Evolutionary conservation across 2,329 filamentous ascomycete species (phyloP).

Genomic region (Aspergillus fructus): DNA sequence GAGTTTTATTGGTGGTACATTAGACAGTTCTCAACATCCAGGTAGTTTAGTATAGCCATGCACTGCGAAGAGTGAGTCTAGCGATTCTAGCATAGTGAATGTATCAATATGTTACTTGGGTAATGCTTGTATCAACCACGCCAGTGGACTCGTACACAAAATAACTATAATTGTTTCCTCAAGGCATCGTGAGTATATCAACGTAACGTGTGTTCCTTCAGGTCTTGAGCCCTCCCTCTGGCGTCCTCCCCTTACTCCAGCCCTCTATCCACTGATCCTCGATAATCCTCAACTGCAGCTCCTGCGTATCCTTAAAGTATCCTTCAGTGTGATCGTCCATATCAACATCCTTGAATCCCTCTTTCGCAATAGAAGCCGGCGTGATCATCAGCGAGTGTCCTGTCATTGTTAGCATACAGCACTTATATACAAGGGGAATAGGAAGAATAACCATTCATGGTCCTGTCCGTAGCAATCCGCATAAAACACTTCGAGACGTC

Average conservation of each 20-base stretch:
- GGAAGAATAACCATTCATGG: slow-evolving; percentile 25
- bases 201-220: no score
- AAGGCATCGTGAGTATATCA: no score
- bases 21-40: no score
- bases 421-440: no score
- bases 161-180: no score
- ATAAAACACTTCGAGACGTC: slow-evolving; percentile 13
- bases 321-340: slow-evolving; percentile 42
- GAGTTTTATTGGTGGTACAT: no score
- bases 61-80: no score
- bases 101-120: no score
- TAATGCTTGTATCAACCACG: no score
- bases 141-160: no score
- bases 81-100: no score
- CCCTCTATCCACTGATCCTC: slow-evolving; percentile 42
- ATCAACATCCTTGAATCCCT: slow-evolving; percentile 43
- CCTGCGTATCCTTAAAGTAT: slow-evolving; percentile 42
- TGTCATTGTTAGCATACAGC: not conserved
- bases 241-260: slow-evolving; percentile 16
- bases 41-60: no score
- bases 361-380: slow-evolving; percentile 37
- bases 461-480: slow-evolving; percentile 35
- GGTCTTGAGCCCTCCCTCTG: slow-evolving; percentile 7
- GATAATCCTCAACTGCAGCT: slow-evolving; percentile 43
- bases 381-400: slow-evolving; percentile 44